Evolutionary conservation across 2,329 filamentous ascomycete genomes (phyloP), one percentile per base, ranked within the genome.

Genomic region (Cytospora chrysosperma): DNA sequence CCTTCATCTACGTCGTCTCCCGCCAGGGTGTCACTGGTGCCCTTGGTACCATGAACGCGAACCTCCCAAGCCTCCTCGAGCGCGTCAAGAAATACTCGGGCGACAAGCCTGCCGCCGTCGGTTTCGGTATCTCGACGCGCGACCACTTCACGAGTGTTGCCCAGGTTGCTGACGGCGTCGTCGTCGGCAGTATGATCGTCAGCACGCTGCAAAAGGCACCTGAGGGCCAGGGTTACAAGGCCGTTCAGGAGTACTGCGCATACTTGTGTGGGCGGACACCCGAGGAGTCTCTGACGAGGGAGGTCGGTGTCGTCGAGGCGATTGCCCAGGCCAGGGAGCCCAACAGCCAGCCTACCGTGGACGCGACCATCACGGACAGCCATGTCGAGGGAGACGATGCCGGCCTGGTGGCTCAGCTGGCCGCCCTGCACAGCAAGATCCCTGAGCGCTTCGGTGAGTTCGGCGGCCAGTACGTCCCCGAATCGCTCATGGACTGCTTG

Each of bases 1-100:
- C 93, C 4, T 99, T 98, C 81, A 96, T 99, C 78, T 99, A 99
- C 75, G 93, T 99, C 66, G 95, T 99, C 62, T 98, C 94, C 28
- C 86, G 94, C 70, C 96, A 97, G 90, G 95, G 95, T 70, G 94
- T 98, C 62, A 99, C 95, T 12, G 95, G 95, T 70, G 95, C 93
- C 17, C 89, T 88, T 0, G 93, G 93, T 37, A 88, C 87, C 28
- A 79, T 99, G 72, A 97, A 92, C 76, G 83, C 88, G 52, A 88
- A 90, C 64, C 85, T 99, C 37, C 92, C 93, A 17, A 88, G 90
- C 58, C 85, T 99, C 43, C 81, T 99, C 63, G 85, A 86, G 63
- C 88, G 92, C 47, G 95, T 99, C 28, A 95, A 97, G 81, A 89
- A 89, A 75, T 97, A 94, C 78, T 97, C 93, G 53, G 92, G 92